Base-by-base conservation (phyloP, 2,329 filamentous ascomycete genomes). In the Neospermospora avenae region DNA sequence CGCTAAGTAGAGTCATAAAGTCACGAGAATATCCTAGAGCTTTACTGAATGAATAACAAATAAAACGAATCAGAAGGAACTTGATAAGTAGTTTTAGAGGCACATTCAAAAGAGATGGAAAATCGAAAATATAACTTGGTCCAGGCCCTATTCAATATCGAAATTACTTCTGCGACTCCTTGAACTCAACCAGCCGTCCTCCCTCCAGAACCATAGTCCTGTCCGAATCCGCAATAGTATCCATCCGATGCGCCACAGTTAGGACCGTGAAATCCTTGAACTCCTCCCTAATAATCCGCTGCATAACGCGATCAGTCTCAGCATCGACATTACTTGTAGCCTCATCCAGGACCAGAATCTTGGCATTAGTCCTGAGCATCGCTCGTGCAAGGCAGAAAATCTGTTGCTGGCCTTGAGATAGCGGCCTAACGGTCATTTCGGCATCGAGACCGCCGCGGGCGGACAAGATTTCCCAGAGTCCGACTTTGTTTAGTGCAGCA, bases 401-500 rank as follows among this genome's bases (percentile, higher is more conserved):
- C 72, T 66, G 63, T 7, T 59, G 68, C 61, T 82, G 76, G 1
- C 80, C 79, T 24, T 76, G 74, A 0, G 77, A 80, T 74, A 98
- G 93, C 0, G 92, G 96, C 4, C 62, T 59, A 1, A 77, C 73
- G 18, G 76, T 74, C 64, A 87, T 77, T 1, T 63, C 57, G 4
- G 60, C 58, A 16, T 68, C 64, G 5, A 70, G 57, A 5, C 67
- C 67, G 16, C 68, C 68, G 24, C 63, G 66, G 0, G 37, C 45
- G 3, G 24, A 24, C 7, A 69, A 53, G 2, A 65, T 20, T n/a
- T 62, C 56, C 66, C 66, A 68, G 6, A 71, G 61, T 25, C 77
- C 73, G 0, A 82, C 78, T 45, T 75, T 76, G 28, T 84, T 73
- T 1, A 98, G 84, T 0, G 90, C 90, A 3, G 84, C 84, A 72